Evolutionary conservation across 441 rosid species (phyloP).

Genomic region (Gossypium schwendimanii): DNA sequence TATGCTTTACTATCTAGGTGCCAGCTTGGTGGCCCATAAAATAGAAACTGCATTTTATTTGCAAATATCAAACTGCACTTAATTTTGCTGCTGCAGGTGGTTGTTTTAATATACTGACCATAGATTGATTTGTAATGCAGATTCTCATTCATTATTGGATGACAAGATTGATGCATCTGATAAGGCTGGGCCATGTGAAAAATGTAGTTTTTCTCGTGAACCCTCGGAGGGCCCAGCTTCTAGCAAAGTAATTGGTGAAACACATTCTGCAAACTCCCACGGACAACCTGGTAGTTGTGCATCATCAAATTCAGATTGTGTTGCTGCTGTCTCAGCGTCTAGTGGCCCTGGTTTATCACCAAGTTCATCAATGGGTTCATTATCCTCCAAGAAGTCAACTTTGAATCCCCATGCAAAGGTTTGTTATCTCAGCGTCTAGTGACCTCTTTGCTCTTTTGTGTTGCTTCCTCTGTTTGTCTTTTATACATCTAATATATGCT

Average conservation of each 20-base stretch:
- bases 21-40: background rate
- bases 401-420: conserved; percentile 90
- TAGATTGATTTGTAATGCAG: conserved; percentile 28
- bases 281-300: conserved; percentile 60
- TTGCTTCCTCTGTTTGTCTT: background rate
- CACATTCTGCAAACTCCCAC: conserved; percentile 32
- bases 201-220: conserved; percentile 37
- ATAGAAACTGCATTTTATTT: background rate
- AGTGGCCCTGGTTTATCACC: conserved; percentile 64
- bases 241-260: conserved; percentile 33
- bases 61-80: background rate
- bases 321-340: conserved; percentile 38
- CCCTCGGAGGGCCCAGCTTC: conserved; percentile 30
- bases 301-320: conserved; percentile 53
- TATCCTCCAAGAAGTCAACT: conserved; percentile 71
- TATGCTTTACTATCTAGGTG: conserved; percentile 5
- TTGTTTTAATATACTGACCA: background rate
- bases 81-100: background rate
- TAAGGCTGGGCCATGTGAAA: conserved; percentile 36
- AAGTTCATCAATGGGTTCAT: conserved; percentile 78
- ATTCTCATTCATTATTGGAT: conserved; percentile 23
- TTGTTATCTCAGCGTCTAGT: background rate
- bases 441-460: background rate
- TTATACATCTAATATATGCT: background rate
- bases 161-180: conserved; percentile 32